Conservation (phyloP, 2,329 filamentous ascomycete genomes). For the Dryadomyces quercus-mongolicae region DNA sequence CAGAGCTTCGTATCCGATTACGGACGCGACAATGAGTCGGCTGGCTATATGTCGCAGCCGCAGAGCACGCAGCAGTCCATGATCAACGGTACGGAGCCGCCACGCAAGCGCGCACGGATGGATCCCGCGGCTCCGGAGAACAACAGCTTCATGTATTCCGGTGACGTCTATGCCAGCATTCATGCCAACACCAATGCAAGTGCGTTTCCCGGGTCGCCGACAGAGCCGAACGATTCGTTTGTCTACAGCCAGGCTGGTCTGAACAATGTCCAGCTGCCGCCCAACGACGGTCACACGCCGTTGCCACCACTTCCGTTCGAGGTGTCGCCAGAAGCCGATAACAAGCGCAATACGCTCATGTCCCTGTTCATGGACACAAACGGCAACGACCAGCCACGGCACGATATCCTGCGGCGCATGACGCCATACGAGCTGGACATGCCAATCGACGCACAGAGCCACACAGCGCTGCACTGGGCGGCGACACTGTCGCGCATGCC, state of each 20-base stretch:
- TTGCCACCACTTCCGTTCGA: conserved; percentile 53
- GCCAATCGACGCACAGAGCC: conserved; percentile 77
- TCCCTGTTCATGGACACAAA: conserved; percentile 68
- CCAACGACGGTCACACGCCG: conserved; percentile 42
- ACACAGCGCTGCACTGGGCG: conserved; percentile 93
- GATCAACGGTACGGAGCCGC: conserved; percentile 57
- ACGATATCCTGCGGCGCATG: conserved; percentile 65
- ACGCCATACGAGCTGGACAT: conserved; percentile 76
- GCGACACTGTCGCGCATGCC: conserved; percentile 81
- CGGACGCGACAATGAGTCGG: conserved; percentile 59
- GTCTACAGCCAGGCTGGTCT: conserved; percentile 44
- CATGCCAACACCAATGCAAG: conserved; percentile 31
- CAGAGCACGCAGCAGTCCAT: conserved; percentile 25
- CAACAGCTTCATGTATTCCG: not conserved
- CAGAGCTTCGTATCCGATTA: conserved; percentile 72
- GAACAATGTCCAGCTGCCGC: conserved; percentile 26
- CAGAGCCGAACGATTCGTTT: conserved; percentile 71
- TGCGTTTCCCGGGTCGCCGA: conserved; percentile 57
- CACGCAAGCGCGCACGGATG: conserved; percentile 63
- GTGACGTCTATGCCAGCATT: conserved; percentile 13
- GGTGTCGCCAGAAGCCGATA: conserved; percentile 53
- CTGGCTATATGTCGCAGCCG: conserved; percentile 48
- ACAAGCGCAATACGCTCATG: conserved; percentile 72
- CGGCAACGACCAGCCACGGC: conserved; percentile 54
- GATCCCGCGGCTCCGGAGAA: conserved; percentile 41